Percentiles rank a stretch among this genome's conserved stretches.
These are phyloP conservation scores for Chalciporus sphaerocephalus DNA, from an alignment of 768 basidiomycete genomes.

Conservation along the genomic window DNA sequence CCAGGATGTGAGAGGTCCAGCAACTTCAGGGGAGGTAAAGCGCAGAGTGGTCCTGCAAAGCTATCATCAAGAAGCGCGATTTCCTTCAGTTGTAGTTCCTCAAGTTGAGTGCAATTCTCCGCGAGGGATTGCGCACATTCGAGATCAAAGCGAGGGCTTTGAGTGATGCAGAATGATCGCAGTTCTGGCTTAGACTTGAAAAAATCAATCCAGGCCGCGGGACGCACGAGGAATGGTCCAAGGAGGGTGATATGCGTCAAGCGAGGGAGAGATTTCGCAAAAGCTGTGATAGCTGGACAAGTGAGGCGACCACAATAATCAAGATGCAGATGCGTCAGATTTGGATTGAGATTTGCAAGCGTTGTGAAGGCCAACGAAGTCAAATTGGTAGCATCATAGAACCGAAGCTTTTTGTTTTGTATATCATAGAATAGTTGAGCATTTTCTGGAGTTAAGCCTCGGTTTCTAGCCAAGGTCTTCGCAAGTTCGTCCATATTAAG, in stretches of 20 bases:
- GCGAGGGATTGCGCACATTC: slow-evolving; percentile 60
- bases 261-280: slow-evolving; percentile 58
- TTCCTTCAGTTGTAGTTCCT: slow-evolving; percentile 75
- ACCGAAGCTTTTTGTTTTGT: slow-evolving; percentile 56
- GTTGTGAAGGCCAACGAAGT: slow-evolving; percentile 61
- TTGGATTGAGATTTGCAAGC: slow-evolving; percentile 79
- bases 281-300: slow-evolving; percentile 52
- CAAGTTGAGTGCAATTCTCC: slow-evolving; percentile 45
- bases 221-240: slow-evolving; percentile 81
- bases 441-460: slow-evolving; percentile 74
- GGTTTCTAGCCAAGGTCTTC: slow-evolving; percentile 75
- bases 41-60: slow-evolving; percentile 52
- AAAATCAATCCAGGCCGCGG: slow-evolving; percentile 70
- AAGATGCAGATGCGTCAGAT: slow-evolving; percentile 71
- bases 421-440: slow-evolving; percentile 80
- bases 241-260: slow-evolving; percentile 75
- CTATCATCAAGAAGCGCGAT: slow-evolving; percentile 65
- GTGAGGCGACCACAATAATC: slow-evolving; percentile 85
- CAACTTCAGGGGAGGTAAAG: slow-evolving; percentile 37
- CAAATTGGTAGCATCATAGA: slow-evolving; percentile 90
- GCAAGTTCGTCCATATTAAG: slow-evolving; percentile 83
- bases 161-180: slow-evolving; percentile 71
- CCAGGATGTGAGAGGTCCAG: slow-evolving; percentile 71
- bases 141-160: slow-evolving; percentile 82
- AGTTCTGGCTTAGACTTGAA: slow-evolving; percentile 62